Conservation (phyloP, 106 monocot species). For the Apostasia ramifera region DNA sequence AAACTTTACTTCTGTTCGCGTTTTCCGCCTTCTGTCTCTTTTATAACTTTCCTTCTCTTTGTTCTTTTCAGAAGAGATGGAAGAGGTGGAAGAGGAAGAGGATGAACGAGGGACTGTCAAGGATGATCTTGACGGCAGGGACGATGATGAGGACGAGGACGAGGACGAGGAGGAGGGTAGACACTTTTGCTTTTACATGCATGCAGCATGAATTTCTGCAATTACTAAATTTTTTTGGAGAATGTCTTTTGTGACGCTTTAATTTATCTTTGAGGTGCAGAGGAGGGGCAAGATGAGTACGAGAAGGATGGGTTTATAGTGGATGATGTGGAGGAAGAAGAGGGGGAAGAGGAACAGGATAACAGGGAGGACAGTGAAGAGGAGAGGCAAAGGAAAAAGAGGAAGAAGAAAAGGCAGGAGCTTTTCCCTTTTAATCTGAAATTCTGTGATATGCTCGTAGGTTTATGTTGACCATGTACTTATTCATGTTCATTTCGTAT, state of each 20-base stretch:
- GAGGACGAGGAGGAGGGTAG: constrained; percentile 85
- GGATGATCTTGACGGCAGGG: constrained; percentile 19
- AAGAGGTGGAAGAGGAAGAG: constrained; percentile 84
- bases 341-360: constrained; percentile 57
- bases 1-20: not conserved
- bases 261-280: constrained; percentile 17
- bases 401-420: constrained; percentile 60
- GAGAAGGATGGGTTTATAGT: constrained; percentile 98
- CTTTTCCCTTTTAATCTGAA: not conserved
- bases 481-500: constrained; percentile 2
- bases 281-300: constrained; percentile 90
- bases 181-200: not conserved
- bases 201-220: constrained; percentile 1
- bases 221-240: not conserved
- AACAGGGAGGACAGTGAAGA: constrained; percentile 50
- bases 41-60: constrained; percentile 1
- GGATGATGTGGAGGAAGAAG: constrained; percentile 81
- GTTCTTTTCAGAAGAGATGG: constrained; percentile 52
- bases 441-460: not conserved
- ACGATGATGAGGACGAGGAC: constrained; percentile 67
- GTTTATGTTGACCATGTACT: not conserved
- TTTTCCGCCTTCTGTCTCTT: not conserved
- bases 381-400: constrained; percentile 73
- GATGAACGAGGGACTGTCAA: constrained; percentile 17
- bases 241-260: not conserved